These are phyloP conservation scores for Hymenoscyphus fraxineus DNA, from an alignment of 2,329 filamentous ascomycete species.

Conservation along the genomic window DNA sequence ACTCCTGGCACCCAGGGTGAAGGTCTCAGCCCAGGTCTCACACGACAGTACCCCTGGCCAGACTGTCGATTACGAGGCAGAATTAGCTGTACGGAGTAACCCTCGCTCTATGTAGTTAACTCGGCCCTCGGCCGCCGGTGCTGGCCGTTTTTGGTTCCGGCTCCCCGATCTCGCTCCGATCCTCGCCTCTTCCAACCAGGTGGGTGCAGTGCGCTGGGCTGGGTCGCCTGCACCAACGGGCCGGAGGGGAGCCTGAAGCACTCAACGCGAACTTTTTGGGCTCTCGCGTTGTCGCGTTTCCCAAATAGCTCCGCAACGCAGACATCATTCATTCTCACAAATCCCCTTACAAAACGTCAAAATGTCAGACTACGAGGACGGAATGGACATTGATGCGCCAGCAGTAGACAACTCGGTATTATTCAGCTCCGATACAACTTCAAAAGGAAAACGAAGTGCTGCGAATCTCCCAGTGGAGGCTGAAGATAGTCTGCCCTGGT, in stretches of 20 bases:
- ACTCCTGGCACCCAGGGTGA: too few relatives aligned
- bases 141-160: too few relatives aligned
- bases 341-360: constrained; percentile 17
- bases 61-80: too few relatives aligned
- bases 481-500: constrained; percentile 93
- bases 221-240: too few relatives aligned
- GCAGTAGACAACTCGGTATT: constrained; percentile 48
- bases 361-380: constrained; percentile 58
- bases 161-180: too few relatives aligned
- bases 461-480: constrained; percentile 92
- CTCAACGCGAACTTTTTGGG: constrained; percentile 3
- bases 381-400: constrained; percentile 65
- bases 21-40: too few relatives aligned
- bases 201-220: too few relatives aligned
- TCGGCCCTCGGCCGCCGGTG: too few relatives aligned
- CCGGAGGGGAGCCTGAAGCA: neutral
- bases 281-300: neutral
- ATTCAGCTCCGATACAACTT: constrained; percentile 71
- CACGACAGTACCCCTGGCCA: too few relatives aligned
- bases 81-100: too few relatives aligned
- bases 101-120: too few relatives aligned
- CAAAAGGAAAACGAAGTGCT: constrained; percentile 86
- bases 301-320: neutral
- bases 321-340: neutral
- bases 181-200: too few relatives aligned